A percentile compares a stretch with the other conserved stretches of the same genome.
These are phyloP conservation scores for Candida ponderosae DNA, from an alignment of 805 yeast species.

Conservation along the genomic window DNA sequence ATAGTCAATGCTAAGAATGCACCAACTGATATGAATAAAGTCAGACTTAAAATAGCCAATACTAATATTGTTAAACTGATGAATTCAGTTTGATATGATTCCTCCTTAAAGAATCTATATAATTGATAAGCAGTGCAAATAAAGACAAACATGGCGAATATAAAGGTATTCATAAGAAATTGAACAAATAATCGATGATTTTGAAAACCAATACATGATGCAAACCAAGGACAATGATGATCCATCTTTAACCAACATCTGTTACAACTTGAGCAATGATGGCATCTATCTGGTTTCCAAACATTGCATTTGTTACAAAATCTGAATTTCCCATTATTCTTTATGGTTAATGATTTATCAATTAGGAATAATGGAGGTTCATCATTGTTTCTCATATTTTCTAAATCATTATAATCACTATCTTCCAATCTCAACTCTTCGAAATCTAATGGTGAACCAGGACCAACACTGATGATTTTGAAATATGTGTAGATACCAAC, in stretches of 20 bases:
- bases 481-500: conserved; percentile 44
- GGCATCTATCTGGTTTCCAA: conserved; percentile 82
- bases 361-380: conserved; percentile 35
- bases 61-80: conserved; percentile 54
- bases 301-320: conserved; percentile 61
- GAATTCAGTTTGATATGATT: conserved; percentile 29
- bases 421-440: conserved; percentile 28
- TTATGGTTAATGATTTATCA: conserved; percentile 35
- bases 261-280: conserved; percentile 74
- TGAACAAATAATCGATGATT: conserved; percentile 80
- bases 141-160: conserved; percentile 38
- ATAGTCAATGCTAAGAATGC: conserved; percentile 51
- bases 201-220: conserved; percentile 74
- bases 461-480: conserved; percentile 42
- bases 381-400: conserved; percentile 20
- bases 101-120: conserved; percentile 37
- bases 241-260: conserved; percentile 79
- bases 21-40: conserved; percentile 47
- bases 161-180: conserved; percentile 48
- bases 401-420: conserved; percentile 11
- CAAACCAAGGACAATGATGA: conserved; percentile 95
- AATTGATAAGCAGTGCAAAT: conserved; percentile 32
- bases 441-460: conserved; percentile 62
- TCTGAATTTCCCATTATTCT: conserved; percentile 57
- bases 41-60: conserved; percentile 45